Conservation (phyloP, 768 basidiomycete genomes). For the Plicaturopsis crispa region DNA sequence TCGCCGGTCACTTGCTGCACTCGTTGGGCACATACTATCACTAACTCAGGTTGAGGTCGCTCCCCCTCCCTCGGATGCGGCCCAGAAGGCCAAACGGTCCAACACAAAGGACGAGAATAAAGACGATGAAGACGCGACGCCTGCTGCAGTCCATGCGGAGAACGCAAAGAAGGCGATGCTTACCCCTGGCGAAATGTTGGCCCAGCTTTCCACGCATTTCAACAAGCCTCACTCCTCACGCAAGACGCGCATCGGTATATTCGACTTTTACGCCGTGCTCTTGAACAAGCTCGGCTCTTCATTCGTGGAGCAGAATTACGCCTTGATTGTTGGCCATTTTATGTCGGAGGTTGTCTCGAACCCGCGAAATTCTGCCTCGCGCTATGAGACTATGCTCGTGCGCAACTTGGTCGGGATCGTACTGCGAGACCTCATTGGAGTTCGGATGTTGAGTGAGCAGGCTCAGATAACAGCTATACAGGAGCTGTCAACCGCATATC, state of each 20-base stretch:
- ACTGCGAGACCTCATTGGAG: constrained; percentile 80
- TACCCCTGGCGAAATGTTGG: constrained; percentile 72
- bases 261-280: constrained; percentile 81
- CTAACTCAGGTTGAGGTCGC: constrained; percentile 69
- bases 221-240: constrained; percentile 66
- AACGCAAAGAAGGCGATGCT: constrained; percentile 65
- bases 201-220: constrained; percentile 71
- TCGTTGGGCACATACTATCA: constrained; percentile 80
- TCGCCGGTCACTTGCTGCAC: constrained; percentile 67
- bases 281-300: constrained; percentile 65
- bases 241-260: constrained; percentile 74
- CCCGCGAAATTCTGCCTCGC: constrained; percentile 42
- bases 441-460: constrained; percentile 86
- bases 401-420: constrained; percentile 71
- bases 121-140: constrained; percentile 46
- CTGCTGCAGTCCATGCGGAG: constrained; percentile 29
- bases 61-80: constrained; percentile 33
- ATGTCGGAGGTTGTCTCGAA: constrained; percentile 68
- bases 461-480: constrained; percentile 89
- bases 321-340: constrained; percentile 70
- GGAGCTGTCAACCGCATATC: constrained; percentile 72
- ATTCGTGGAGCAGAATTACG: constrained; percentile 82
- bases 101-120: constrained; percentile 40
- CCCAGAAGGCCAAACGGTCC: constrained; percentile 55
- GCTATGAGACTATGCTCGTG: constrained; percentile 70